Percentiles rank a stretch among this genome's conserved stretches.
Evolutionary conservation across 2,329 filamentous ascomycete species (phyloP).

Genomic region (Alternaria ethzedia): DNA sequence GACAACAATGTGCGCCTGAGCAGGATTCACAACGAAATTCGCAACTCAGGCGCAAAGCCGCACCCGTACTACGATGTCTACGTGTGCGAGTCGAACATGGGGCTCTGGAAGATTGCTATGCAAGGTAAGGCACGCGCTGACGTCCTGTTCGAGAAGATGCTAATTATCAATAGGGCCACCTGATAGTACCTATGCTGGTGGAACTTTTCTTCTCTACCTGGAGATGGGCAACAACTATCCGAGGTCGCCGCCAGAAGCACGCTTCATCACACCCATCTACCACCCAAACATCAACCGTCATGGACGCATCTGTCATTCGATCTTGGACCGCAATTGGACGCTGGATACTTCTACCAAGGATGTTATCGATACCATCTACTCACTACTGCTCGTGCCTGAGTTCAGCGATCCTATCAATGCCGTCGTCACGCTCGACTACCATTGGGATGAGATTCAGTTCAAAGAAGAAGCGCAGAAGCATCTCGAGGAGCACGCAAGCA

Average conservation of each 20-base stretch:
- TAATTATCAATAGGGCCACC: too few species aligned
- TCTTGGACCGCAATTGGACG: slow-evolving; percentile 21
- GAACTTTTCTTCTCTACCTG: not conserved
- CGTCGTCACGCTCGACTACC: slow-evolving; percentile 39
- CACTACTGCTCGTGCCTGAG: slow-evolving; percentile 44
- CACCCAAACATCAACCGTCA: not conserved
- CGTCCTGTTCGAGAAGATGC: too few species aligned
- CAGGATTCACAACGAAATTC: slow-evolving; percentile 44
- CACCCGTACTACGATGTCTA: slow-evolving; percentile 50
- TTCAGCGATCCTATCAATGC: slow-evolving; percentile 37
- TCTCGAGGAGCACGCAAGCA: slow-evolving; percentile 37
- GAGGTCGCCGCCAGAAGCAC: not conserved
- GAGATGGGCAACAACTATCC: not conserved
- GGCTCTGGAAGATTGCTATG: slow-evolving; percentile 52
- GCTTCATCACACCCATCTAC: not conserved
- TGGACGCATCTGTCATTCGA: not conserved
- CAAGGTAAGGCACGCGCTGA: too few species aligned
- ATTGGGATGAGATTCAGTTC: slow-evolving; percentile 42
- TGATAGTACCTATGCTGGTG: not conserved
- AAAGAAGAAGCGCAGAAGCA: slow-evolving; percentile 38
- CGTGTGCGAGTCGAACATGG: slow-evolving; percentile 48
- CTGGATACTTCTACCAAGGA: slow-evolving; percentile 48
- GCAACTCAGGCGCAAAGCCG: slow-evolving; percentile 33
- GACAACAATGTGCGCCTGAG: slow-evolving; percentile 29
- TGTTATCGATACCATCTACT: slow-evolving; percentile 45